Percentiles rank a stretch among this genome's conserved stretches.
phyloP scores from a whole-genome alignment of 2,329 filamentous ascomycete genomes.

The Cladophialophora yegresii region DNA sequence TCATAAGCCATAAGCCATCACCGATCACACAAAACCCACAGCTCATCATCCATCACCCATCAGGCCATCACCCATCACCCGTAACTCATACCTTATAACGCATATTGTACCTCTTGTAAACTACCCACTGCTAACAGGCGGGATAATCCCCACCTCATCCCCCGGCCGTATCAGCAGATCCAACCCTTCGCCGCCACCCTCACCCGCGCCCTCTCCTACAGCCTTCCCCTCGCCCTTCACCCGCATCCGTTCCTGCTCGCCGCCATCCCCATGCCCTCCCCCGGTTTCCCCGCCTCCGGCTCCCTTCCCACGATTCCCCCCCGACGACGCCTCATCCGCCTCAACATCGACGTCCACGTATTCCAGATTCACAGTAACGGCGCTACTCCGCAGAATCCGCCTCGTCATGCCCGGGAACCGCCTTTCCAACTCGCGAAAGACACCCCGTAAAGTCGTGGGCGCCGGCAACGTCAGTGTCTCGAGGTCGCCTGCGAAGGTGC shows the following conservation, averaged over 20 bases:
- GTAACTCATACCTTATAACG: too few species aligned
- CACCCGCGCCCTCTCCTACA: neutral
- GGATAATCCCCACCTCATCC: conserved; percentile 51
- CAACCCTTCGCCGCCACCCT: conserved; percentile 16
- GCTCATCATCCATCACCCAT: too few species aligned
- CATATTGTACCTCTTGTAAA: too few species aligned
- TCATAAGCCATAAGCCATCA: too few species aligned
- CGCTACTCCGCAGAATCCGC: conserved; percentile 45
- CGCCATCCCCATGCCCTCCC: neutral
- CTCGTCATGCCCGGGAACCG: conserved; percentile 47
- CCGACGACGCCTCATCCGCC: neutral
- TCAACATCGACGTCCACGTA: conserved; percentile 51
- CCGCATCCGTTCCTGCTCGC: neutral
- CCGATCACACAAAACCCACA: too few species aligned
- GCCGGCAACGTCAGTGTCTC: conserved; percentile 46
- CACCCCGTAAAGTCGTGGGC: conserved; percentile 43
- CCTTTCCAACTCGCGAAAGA: conserved; percentile 46
- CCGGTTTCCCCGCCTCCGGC: too few species aligned
- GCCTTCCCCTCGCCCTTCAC: too few species aligned
- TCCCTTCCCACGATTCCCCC: neutral
- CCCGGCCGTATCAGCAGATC: conserved; percentile 42
- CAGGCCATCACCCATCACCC: too few species aligned
- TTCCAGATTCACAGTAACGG: conserved; percentile 48
- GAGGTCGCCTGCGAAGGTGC: conserved; percentile 45
- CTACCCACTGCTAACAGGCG: conserved; percentile 52